A percentile compares a stretch with the other conserved stretches of the same genome.
Conservation (phyloP, 2,329 filamentous ascomycete species). For the Rutstroemia sp. region DNA sequence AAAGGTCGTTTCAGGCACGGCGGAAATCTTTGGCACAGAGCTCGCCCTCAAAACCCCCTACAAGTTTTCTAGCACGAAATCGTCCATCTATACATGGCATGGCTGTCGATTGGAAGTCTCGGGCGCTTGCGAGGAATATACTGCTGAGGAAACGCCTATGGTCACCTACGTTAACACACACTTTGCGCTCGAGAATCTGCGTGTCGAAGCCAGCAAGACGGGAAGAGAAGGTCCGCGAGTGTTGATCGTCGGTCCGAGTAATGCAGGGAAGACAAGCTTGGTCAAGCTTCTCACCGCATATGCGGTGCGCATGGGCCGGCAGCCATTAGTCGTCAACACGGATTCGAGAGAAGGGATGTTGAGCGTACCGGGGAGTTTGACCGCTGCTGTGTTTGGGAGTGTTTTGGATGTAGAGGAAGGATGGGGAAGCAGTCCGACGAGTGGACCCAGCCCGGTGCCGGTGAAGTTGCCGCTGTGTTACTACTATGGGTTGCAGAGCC, state of each 20-base stretch:
- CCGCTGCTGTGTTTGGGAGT: constrained; percentile 77
- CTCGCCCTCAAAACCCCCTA: constrained; percentile 76
- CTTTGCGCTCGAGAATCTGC: constrained; percentile 70
- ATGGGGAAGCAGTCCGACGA: constrained; percentile 86
- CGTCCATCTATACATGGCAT: constrained; percentile 86
- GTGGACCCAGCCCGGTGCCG: constrained; percentile 78
- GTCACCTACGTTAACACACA: constrained; percentile 78
- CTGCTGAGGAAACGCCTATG: constrained; percentile 74
- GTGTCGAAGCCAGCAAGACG: constrained; percentile 49
- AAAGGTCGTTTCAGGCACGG: constrained; percentile 69
- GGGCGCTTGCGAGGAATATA: constrained; percentile 50
- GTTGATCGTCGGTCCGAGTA: constrained; percentile 70
- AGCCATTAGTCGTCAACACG: constrained; percentile 77
- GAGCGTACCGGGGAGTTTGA: constrained; percentile 72
- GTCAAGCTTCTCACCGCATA: constrained; percentile 72
- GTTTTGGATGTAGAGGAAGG: constrained; percentile 83
- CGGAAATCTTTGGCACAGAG: constrained; percentile 93
- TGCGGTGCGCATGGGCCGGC: constrained; percentile 63
- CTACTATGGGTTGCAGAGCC: constrained; percentile 68
- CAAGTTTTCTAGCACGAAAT: constrained; percentile 73
- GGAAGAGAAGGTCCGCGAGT: constrained; percentile 66
- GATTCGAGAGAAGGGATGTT: constrained; percentile 77
- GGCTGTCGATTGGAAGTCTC: constrained; percentile 79
- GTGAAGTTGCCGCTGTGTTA: constrained; percentile 91
- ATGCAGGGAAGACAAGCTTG: constrained; percentile 77